Evolutionary conservation across 2,329 filamentous ascomycete species (phyloP), one percentile per base, ranked within the genome.

Genomic region (Pseudogymnoascus sp.): DNA sequence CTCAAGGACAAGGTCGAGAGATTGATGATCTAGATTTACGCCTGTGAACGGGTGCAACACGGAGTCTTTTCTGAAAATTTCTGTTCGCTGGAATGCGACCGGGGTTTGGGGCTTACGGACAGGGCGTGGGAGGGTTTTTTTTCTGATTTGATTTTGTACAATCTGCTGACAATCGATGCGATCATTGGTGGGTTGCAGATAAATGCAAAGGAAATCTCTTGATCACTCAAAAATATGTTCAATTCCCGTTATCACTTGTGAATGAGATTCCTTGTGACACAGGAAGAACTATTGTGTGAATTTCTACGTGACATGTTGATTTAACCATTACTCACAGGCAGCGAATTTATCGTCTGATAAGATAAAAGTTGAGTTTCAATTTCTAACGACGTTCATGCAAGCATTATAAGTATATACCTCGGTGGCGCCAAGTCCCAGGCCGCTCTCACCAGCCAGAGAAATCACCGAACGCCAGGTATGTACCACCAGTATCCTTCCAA

Each of bases 1-100:
- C 83, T 97, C 74, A 96, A 93, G 83, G 90, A 96, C 79, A 96
- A 96, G 86, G 90, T 98, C 64, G 93, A 98, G 84, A 86, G 93
- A 72, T 84, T 97, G 71, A 92, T 93, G 82, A 96, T 97, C 80
- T 97, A 88, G 85, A 57, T 28, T 28, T 6, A 19, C 23, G 45
- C 60, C 60, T 61, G 19, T 61, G 36, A 36, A 61, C 6, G 28
- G 28, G 28, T 36, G 51, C 28, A 57, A 57, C 11, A 34, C 28
- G 28, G 28, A 57, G 51, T 57, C 51, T 57, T 57, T 10, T 13
- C 11, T 57, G 51, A 19, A 57, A 57, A 57, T 57, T 57, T 57
- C 51, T 57, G 51, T 57, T 57, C 51, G 51, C 51, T 57, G 51
- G 51, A 57, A 57, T 57, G 51, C 51, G 51, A 57, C 51, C 11